Evolutionary conservation across 345 rosid species (phyloP).

Genomic region (Rhodomyrtus tomentosa): DNA sequence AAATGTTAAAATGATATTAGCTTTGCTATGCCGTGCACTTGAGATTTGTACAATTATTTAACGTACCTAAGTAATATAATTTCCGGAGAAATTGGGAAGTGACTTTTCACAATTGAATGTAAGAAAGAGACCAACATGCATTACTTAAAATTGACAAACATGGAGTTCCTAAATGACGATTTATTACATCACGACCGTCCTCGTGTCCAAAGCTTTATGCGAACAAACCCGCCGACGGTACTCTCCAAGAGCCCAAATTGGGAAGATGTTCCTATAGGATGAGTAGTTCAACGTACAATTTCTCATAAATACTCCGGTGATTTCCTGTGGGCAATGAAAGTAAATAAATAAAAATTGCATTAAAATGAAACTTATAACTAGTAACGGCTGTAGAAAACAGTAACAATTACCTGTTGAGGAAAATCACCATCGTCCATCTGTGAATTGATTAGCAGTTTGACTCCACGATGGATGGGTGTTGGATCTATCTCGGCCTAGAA

Average conservation of each 20-base stretch:
- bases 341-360: background rate
- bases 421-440: constrained; percentile 53
- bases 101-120: too few relatives aligned
- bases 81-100: too few relatives aligned
- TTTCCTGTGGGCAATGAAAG: constrained; percentile 12
- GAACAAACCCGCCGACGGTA: constrained; percentile 12
- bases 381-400: background rate
- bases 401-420: constrained; percentile 28
- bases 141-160: background rate
- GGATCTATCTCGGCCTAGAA: constrained; percentile 12
- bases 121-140: too few relatives aligned
- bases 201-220: background rate
- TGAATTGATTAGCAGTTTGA: constrained; percentile 27
- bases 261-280: constrained; percentile 32
- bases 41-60: background rate
- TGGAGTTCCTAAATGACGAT: background rate
- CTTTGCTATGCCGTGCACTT: background rate
- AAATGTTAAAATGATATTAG: background rate
- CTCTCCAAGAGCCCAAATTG: constrained; percentile 41
- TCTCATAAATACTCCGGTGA: constrained; percentile 31
- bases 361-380: background rate
- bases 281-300: constrained; percentile 38
- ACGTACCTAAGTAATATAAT: background rate
- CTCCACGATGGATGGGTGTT: constrained; percentile 29
- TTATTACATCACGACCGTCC: background rate